Conservation (phyloP, 139 green algal genomes). For the Nannochloris sp. region DNA sequence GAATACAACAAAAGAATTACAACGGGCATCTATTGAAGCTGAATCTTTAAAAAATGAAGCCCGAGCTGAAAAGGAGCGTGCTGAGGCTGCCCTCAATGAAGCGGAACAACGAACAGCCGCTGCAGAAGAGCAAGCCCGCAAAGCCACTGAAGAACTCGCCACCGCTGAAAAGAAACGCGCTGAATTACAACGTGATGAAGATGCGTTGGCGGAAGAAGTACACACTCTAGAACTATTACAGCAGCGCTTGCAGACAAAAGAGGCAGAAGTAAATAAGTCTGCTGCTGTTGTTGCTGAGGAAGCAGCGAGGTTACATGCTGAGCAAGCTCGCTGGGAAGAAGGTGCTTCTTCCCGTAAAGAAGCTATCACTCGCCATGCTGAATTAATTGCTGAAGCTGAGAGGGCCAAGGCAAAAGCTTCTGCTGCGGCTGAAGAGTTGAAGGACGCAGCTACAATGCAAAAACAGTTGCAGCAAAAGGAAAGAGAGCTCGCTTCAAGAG, state of each 20-base stretch:
- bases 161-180: not conserved
- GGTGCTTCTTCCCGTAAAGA: conserved; percentile 11
- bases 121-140: conserved; percentile 14
- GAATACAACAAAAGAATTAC: not conserved
- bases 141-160: conserved; percentile 13
- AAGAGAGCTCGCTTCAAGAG: conserved; percentile 17
- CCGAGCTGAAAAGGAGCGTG: not conserved
- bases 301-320: conserved; percentile 12
- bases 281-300: conserved; percentile 16
- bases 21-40: not conserved
- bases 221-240: conserved; percentile 12
- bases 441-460: conserved; percentile 9
- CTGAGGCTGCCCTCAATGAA: conserved; percentile 6
- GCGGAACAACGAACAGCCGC: not conserved
- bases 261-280: conserved; percentile 12
- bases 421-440: not conserved
- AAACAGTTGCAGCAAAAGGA: conserved; percentile 18
- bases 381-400: conserved; percentile 16
- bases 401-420: conserved; percentile 12
- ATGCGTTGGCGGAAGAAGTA: conserved; percentile 22
- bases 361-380: conserved; percentile 2
- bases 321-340: conserved; percentile 15
- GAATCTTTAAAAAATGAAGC: not conserved
- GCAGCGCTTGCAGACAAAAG: conserved; percentile 15
- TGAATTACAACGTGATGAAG: conserved; percentile 19